Evolutionary conservation across 192 early-diverging fungal species (phyloP).

Genomic region (Coemansia sp.): DNA sequence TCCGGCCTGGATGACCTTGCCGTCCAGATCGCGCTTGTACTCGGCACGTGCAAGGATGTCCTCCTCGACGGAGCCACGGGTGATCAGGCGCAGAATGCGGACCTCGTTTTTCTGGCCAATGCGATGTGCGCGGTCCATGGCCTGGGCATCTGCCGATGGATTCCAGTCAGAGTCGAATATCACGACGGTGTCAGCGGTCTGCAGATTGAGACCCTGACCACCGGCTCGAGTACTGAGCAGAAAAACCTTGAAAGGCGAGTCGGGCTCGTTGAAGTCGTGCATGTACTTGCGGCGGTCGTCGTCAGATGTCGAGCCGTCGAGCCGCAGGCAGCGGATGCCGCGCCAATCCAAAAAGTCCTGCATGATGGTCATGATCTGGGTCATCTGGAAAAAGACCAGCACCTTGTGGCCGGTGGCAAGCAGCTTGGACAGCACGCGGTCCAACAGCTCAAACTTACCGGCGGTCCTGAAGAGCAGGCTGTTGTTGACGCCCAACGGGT

Average conservation of each 20-base stretch:
- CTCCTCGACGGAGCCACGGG: conserved; percentile 91
- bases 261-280: conserved; percentile 77
- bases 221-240: conserved; percentile 94
- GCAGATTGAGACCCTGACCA: conserved; percentile 93
- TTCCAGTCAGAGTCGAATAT: conserved; percentile 99
- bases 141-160: conserved; percentile 97
- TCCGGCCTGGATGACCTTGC: conserved; percentile 98
- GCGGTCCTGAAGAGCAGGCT: conserved; percentile 76
- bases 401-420: conserved; percentile 75
- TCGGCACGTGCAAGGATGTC: conserved; percentile 89
- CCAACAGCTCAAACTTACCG: conserved; percentile 97
- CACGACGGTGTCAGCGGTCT: conserved; percentile 96
- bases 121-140: conserved; percentile 99
- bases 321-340: conserved; percentile 71
- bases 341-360: conserved; percentile 87
- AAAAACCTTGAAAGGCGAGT: conserved; percentile 84
- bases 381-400: conserved; percentile 83
- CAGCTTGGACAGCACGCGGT: conserved; percentile 92
- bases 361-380: conserved; percentile 94
- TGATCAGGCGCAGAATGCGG: conserved; percentile 89
- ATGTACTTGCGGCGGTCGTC: conserved; percentile 83
- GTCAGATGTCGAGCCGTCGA: conserved; percentile 90
- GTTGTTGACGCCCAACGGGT: conserved; percentile 70
- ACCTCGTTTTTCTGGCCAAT: conserved; percentile 99
- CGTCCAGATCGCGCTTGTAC: conserved; percentile 95